Percentiles rank a stretch among this genome's conserved stretches.
phyloP scores from a whole-genome alignment of 2,329 filamentous ascomycete species.

The Aspergillus arachidicola region DNA sequence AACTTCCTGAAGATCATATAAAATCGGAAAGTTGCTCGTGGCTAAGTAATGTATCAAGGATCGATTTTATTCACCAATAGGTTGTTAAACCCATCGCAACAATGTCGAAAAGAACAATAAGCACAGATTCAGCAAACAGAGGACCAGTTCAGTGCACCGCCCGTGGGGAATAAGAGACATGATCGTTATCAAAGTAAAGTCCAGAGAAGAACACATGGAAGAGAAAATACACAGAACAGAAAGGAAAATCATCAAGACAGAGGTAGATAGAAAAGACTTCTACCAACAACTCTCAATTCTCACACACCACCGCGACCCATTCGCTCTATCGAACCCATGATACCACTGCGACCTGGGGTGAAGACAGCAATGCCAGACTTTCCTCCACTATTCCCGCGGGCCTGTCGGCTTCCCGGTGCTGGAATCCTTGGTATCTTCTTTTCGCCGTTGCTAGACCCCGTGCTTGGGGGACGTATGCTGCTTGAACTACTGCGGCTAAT shows the following conservation, averaged over 20 bases:
- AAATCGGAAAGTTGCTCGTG: neutral
- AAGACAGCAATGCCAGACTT: slow-evolving; percentile 41
- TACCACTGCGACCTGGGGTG: slow-evolving; percentile 63
- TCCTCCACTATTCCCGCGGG: slow-evolving; percentile 39
- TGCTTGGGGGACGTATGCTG: slow-evolving; percentile 34
- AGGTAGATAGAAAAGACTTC: neutral
- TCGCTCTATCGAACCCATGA: slow-evolving; percentile 84
- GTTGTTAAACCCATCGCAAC: neutral
- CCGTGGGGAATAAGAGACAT: slow-evolving; percentile 1
- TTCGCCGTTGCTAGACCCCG: slow-evolving; percentile 25
- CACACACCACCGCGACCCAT: slow-evolving; percentile 65
- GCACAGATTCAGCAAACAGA: neutral
- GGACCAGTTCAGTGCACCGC: neutral
- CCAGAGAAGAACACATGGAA: neutral
- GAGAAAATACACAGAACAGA: neutral
- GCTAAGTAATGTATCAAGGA: neutral
- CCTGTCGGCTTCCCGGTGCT: slow-evolving; percentile 29
- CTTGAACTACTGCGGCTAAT: slow-evolving; percentile 32
- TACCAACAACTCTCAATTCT: neutral
- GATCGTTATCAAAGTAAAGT: neutral
- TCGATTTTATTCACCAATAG: neutral
- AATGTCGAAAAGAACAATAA: neutral
- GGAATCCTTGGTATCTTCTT: slow-evolving; percentile 37
- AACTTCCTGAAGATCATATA: neutral
- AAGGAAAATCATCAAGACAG: neutral